A percentile compares a stretch with the other conserved stretches of the same genome.
Conservation (phyloP, 2,329 filamentous ascomycete species). For the Microdochium trichocladiopsis region DNA sequence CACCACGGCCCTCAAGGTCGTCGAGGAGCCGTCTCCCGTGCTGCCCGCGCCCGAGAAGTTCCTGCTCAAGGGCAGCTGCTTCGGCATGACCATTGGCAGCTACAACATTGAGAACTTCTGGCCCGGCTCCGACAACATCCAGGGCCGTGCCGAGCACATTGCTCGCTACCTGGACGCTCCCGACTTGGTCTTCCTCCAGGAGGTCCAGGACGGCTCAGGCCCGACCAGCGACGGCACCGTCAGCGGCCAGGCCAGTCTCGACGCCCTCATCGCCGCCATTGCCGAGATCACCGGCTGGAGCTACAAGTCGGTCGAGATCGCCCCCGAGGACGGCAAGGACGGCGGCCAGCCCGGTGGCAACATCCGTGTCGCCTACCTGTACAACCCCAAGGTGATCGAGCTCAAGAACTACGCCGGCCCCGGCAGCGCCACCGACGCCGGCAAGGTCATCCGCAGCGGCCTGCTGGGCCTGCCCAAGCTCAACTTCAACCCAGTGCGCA, state of each 20-base stretch:
- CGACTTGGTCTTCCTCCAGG: conserved; percentile 62
- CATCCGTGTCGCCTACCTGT: conserved; percentile 65
- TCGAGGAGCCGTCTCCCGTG: conserved; percentile 32
- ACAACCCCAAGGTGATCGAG: conserved; percentile 51
- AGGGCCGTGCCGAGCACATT: conserved; percentile 57
- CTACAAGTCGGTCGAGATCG: conserved; percentile 55
- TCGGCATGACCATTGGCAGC: conserved; percentile 53
- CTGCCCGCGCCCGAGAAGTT: conserved; percentile 45
- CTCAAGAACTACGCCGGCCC: conserved; percentile 49
- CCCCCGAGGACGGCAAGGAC: conserved; percentile 51
- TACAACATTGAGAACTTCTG: conserved; percentile 68
- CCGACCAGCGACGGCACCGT: conserved; percentile 50
- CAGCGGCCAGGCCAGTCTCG: conserved; percentile 50
- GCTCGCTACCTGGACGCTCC: conserved; percentile 56
- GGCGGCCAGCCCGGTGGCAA: conserved; percentile 65
- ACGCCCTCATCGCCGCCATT: conserved; percentile 47
- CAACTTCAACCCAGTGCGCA: conserved; percentile 61
- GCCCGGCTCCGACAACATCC: conserved; percentile 46
- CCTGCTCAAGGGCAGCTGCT: conserved; percentile 47
- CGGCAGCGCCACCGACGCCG: conserved; percentile 46
- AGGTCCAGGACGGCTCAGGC: conserved; percentile 63
- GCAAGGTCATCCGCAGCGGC: conserved; percentile 44
- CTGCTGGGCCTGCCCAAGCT: conserved; percentile 34
- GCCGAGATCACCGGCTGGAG: conserved; percentile 34
- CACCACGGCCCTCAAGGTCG: conserved; percentile 45